Evolutionary conservation across 805 yeast genomes (phyloP), one percentile per base, ranked within the genome.

Genomic region (Cyberlindnera americana): DNA sequence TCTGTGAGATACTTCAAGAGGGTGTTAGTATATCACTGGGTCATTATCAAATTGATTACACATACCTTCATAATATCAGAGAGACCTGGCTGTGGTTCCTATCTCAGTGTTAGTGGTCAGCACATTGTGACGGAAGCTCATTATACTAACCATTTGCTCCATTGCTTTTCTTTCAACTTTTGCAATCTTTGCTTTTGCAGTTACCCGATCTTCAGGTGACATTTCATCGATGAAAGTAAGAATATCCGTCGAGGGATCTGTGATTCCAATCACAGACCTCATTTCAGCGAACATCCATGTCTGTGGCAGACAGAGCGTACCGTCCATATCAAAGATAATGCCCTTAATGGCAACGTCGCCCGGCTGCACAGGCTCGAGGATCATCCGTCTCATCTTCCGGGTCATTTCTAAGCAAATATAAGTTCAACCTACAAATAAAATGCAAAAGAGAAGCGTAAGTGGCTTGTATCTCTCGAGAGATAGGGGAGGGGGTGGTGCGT

Each of bases 291-390:
- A 71, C 75, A 71, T 71, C 76, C 76, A 71, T 0, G 72, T 65
- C 53, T 81, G 87, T 1, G 88, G 87, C 12, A 73, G 61, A 47
- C 84, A 78, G 39, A 83, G 54, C 0, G 91, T 83, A 5, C 90
- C 90, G 55, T 83, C 91, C 91, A 83, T 83, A 52, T 83, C 91
- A 54, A 83, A 83, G 1, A 83, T 66, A 6, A 83, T 55, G 0
- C 86, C 86, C 31, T 63, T 66, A 30, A 78, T 56, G 21, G 48
- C 47, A 6, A 58, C 36, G 29, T 69, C 66, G 17, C 54, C 46
- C 7, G 46, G 27, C 3, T 33, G 16, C 2, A 23, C 13, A 3
- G 62, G 58, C 1, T 44, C 40, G n/a, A 59, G 37, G 7, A 59
- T 41, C 55, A 53, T 40, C 5, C 43, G 34, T 38, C 55, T 49